Conservation (phyloP, 2,329 filamentous ascomycete genomes). For the Beauveria varroae region DNA sequence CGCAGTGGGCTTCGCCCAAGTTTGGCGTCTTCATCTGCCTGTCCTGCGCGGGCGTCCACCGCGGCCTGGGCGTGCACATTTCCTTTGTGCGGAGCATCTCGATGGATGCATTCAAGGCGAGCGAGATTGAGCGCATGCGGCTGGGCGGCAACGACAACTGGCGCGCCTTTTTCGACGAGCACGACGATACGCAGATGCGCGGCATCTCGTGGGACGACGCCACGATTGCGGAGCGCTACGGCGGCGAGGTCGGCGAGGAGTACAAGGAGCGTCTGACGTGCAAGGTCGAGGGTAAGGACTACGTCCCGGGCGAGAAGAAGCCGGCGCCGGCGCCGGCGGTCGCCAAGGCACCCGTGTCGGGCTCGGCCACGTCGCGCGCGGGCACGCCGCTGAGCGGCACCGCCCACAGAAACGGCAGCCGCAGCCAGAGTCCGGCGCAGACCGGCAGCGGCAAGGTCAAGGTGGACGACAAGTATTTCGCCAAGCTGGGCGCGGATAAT, state of each 20-base stretch:
- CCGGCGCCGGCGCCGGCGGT: constrained; percentile 19
- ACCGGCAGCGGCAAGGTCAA: constrained; percentile 44
- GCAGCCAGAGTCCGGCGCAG: constrained; percentile 30
- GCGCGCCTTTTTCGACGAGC: constrained; percentile 77
- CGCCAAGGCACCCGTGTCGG: constrained; percentile 15
- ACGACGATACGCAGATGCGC: constrained; percentile 57
- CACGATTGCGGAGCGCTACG: constrained; percentile 84
- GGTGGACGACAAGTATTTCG: constrained; percentile 85
- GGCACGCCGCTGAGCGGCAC: constrained; percentile 33
- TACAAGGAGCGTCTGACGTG: constrained; percentile 86
- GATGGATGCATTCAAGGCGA: constrained; percentile 96
- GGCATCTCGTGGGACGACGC: constrained; percentile 75
- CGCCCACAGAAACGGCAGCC: constrained; percentile 32
- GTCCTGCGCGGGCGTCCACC: constrained; percentile 88
- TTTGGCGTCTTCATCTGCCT: constrained; percentile 99
- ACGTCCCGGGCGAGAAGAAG: constrained; percentile 65
- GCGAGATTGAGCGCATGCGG: constrained; percentile 90
- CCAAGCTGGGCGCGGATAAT: constrained; percentile 76
- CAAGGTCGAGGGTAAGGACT: constrained; percentile 83
- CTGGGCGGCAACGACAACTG: constrained; percentile 84
- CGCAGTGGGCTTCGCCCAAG: constrained; percentile 97
- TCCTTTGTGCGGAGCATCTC: constrained; percentile 96
- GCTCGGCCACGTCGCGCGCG: constrained; percentile 24
- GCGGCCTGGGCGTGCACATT: constrained; percentile 93
- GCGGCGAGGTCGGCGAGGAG: constrained; percentile 84